Evolutionary conservation across 768 basidiomycete species (phyloP).

Genomic region (Strobilomyces echinocephalus): DNA sequence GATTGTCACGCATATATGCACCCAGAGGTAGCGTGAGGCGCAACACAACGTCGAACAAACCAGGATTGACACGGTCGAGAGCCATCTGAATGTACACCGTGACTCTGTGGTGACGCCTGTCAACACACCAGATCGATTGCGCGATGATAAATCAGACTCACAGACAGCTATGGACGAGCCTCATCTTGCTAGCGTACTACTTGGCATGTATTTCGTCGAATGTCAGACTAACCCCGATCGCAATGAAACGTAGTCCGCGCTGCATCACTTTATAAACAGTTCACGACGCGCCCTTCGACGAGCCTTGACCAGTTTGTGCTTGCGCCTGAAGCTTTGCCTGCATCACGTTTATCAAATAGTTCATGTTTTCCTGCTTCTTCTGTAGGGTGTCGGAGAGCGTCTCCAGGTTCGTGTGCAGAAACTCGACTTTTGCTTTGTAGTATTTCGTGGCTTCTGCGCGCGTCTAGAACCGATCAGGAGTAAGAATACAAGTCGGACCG

Average conservation of each 20-base stretch:
- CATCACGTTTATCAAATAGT: slow-evolving; percentile 65
- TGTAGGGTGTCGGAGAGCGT: slow-evolving; percentile 83
- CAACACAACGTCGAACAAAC: neutral
- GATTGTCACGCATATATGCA: slow-evolving; percentile 5
- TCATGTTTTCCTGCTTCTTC: slow-evolving; percentile 88
- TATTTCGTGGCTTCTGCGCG: slow-evolving; percentile 75
- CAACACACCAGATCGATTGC: neutral
- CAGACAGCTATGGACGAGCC: neutral
- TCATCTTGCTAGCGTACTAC: neutral
- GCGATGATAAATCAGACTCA: neutral
- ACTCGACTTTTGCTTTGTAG: slow-evolving; percentile 77
- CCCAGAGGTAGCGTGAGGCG: neutral
- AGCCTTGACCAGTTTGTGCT: slow-evolving; percentile 1
- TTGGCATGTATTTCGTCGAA: neutral
- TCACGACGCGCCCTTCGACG: slow-evolving; percentile 22
- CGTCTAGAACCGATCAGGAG: slow-evolving; percentile 46
- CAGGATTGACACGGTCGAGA: neutral
- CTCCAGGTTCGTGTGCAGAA: slow-evolving; percentile 79
- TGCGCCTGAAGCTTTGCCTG: slow-evolving; percentile 51
- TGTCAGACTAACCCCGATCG: neutral
- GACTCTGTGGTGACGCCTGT: neutral
- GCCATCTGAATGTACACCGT: neutral
- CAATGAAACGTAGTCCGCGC: neutral
- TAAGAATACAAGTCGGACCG: neutral
- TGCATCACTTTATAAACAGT: neutral